A percentile compares a stretch with the other conserved stretches of the same genome.
Conservation (phyloP, 2,329 filamentous ascomycete species). For the Cordyceps fumosorosea region DNA sequence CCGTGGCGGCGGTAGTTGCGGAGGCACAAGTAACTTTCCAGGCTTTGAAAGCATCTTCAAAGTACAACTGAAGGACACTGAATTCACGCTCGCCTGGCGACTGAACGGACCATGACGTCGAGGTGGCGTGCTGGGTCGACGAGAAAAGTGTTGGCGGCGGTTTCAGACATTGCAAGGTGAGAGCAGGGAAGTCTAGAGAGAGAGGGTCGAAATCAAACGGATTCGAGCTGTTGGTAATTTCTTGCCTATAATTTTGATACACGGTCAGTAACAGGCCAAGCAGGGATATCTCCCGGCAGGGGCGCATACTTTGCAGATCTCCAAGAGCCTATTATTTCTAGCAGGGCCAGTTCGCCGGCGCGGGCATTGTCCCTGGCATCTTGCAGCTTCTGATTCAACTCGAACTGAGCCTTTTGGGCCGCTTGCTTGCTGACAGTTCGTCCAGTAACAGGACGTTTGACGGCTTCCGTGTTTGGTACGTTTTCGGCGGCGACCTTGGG, state of each 20-base stretch:
- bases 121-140: conserved; percentile 68
- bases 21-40: conserved; percentile 52
- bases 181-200: conserved; percentile 75
- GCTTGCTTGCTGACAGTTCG: conserved; percentile 44
- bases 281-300: not conserved
- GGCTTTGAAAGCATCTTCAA: conserved; percentile 59
- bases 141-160: conserved; percentile 78
- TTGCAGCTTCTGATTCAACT: conserved; percentile 54
- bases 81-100: conserved; percentile 69
- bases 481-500: conserved; percentile 28
- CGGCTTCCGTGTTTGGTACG: conserved; percentile 29
- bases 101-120: conserved; percentile 73
- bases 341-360: conserved; percentile 76
- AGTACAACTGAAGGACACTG: conserved; percentile 61
- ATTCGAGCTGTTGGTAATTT: conserved; percentile 47
- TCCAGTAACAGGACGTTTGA: conserved; percentile 30
- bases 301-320: conserved; percentile 72
- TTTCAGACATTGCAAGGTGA: conserved; percentile 75
- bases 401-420: conserved; percentile 55
- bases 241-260: conserved; percentile 34
- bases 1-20: conserved; percentile 41
- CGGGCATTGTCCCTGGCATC: conserved; percentile 73
- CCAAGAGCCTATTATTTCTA: conserved; percentile 75
- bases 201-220: conserved; percentile 80
- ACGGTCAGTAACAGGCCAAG: conserved; percentile 14